These are phyloP conservation scores for Castanopsis chinensis DNA, from an alignment of 306 rosid genomes.

Conservation along the genomic window DNA sequence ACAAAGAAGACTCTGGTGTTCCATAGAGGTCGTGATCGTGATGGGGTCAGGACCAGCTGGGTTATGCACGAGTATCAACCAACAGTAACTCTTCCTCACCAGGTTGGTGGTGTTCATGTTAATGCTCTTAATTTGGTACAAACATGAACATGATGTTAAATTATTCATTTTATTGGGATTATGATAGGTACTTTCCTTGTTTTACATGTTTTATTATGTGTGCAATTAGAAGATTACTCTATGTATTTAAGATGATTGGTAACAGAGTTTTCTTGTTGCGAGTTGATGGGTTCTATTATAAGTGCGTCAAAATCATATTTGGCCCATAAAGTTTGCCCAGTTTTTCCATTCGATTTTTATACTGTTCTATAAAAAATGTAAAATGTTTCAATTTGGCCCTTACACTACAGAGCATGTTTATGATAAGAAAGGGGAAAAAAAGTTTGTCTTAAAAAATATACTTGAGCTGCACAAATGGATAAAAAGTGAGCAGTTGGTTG, in stretches of 20 bases:
- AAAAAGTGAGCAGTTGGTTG: too few relatives aligned
- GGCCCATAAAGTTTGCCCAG: too few relatives aligned
- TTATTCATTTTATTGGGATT: neutral
- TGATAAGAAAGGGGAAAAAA: too few relatives aligned
- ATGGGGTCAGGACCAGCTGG: conserved; percentile 41
- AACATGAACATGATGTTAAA: neutral
- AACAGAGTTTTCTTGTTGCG: neutral
- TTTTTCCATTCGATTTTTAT: too few relatives aligned
- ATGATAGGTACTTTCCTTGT: neutral
- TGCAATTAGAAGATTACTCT: too few relatives aligned
- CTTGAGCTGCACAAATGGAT: too few relatives aligned
- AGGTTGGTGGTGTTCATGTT: conserved; percentile 31
- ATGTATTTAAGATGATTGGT: too few relatives aligned
- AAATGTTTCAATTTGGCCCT: too few relatives aligned
- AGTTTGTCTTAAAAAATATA: too few relatives aligned
- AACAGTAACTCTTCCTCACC: neutral
- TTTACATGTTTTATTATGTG: too few relatives aligned
- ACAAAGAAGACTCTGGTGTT: conserved; percentile 65
- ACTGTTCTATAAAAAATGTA: too few relatives aligned
- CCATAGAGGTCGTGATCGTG: conserved; percentile 27
- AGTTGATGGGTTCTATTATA: neutral
- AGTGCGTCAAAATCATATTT: neutral
- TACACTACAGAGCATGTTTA: too few relatives aligned
- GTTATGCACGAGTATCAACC: conserved; percentile 68
- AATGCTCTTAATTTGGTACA: neutral